These are phyloP conservation scores for Metarhizium album DNA, from an alignment of 2,329 filamentous ascomycete species.

Conservation along the genomic window DNA sequence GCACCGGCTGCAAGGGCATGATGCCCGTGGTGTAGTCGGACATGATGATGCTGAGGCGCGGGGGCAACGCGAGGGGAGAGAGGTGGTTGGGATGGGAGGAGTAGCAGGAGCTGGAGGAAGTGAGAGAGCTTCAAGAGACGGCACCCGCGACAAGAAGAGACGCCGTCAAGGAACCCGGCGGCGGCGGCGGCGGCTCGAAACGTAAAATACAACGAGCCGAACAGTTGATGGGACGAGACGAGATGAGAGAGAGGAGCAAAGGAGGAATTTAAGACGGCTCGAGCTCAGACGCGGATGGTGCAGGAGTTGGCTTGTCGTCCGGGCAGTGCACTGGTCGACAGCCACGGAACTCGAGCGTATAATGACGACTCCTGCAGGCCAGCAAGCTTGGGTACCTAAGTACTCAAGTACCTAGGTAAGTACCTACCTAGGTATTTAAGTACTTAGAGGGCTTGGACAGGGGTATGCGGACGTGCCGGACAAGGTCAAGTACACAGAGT, in stretches of 20 bases:
- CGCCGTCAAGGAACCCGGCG: not conserved
- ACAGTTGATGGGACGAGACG: too few species aligned
- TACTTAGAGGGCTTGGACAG: not conserved
- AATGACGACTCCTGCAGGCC: not conserved
- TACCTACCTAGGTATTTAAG: not conserved
- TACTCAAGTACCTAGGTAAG: too few species aligned
- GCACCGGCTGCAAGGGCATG: conserved; percentile 46
- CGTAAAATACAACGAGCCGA: not conserved
- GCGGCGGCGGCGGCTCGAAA: not conserved
- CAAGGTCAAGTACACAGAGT: too few species aligned
- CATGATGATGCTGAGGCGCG: conserved; percentile 3
- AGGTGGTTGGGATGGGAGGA: not conserved
- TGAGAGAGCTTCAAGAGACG: not conserved
- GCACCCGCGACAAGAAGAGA: not conserved
- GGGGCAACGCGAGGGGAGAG: not conserved
- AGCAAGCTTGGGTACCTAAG: not conserved
- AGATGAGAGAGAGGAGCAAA: not conserved
- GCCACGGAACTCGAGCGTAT: not conserved
- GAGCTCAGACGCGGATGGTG: not conserved
- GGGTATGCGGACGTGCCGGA: not conserved
- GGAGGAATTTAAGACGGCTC: not conserved
- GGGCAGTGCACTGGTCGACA: not conserved
- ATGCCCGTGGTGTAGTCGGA: conserved; percentile 30
- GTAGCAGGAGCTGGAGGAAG: not conserved
- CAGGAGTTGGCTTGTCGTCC: conserved; percentile 1